Percentiles rank a stretch among this genome's conserved stretches.
Evolutionary conservation across 495 filamentous ascomycete genomes (phyloP).

Genomic region (Xylaria sp.): DNA sequence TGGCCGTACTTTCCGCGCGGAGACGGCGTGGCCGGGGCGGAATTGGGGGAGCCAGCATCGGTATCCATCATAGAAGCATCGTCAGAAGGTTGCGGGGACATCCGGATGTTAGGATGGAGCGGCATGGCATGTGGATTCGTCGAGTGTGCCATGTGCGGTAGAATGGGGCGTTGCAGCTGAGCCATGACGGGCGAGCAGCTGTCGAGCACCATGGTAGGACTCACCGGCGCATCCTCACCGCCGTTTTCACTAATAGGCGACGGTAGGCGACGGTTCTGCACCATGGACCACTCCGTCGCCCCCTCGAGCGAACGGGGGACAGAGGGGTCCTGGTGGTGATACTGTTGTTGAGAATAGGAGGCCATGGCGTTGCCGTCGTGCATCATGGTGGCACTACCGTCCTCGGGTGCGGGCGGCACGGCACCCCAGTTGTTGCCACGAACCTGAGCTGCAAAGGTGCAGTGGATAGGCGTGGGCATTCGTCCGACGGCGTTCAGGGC

Average conservation of each 20-base stretch:
- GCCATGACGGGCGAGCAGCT: conserved; percentile 31
- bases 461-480: conserved; percentile 63
- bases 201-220: conserved; percentile 50
- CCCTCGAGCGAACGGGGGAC: conserved; percentile 46
- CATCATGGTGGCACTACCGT: conserved; percentile 25
- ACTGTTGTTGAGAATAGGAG: conserved; percentile 26
- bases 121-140: conserved; percentile 38
- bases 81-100: conserved; percentile 33
- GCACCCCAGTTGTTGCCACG: conserved; percentile 51
- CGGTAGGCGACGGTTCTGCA: conserved; percentile 64
- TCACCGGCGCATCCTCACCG: conserved; percentile 51
- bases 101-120: conserved; percentile 44
- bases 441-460: conserved; percentile 54
- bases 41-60: conserved; percentile 37
- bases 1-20: conserved; percentile 47
- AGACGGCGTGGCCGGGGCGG: conserved; percentile 44
- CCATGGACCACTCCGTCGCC: conserved; percentile 52
- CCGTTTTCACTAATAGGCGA: conserved; percentile 76
- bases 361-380: conserved; percentile 46
- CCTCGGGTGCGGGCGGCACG: conserved; percentile 18
- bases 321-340: conserved; percentile 38
- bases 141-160: conserved; percentile 45
- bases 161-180: conserved; percentile 35
- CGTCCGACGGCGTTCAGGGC: conserved; percentile 45
- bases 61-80: conserved; percentile 44